These are phyloP conservation scores for Rhizophagus clarus DNA, from an alignment of 192 early-diverging fungal genomes.

Conservation along the genomic window DNA sequence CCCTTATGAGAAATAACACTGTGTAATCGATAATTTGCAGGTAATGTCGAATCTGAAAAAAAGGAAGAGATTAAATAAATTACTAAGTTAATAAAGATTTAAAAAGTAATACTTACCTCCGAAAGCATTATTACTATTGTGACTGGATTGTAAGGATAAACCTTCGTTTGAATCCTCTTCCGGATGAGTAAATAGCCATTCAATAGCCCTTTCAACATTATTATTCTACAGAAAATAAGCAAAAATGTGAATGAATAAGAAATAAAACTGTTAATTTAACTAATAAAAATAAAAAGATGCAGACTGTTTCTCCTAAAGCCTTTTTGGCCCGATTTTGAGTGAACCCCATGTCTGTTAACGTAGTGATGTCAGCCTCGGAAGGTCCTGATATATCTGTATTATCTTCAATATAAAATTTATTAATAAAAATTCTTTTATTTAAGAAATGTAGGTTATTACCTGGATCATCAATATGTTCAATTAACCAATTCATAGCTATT, in stretches of 20 bases:
- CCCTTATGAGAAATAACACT: slow-evolving; percentile 96
- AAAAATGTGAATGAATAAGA: neutral
- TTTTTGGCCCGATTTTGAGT: slow-evolving; percentile 71
- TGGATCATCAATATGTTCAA: slow-evolving; percentile 97
- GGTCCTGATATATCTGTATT: slow-evolving; percentile 68
- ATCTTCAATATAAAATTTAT: slow-evolving; percentile 38
- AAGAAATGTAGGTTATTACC: slow-evolving; percentile 40
- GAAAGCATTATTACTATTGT: neutral
- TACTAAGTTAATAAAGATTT: neutral
- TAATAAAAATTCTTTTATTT: neutral
- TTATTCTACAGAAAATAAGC: slow-evolving; percentile 52
- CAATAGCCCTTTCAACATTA: slow-evolving; percentile 89
- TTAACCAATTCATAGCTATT: slow-evolving; percentile 91
- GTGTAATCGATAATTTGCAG: slow-evolving; percentile 65
- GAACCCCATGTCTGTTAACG: slow-evolving; percentile 94
- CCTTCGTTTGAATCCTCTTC: slow-evolving; percentile 41
- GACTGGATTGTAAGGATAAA: neutral
- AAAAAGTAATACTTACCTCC: slow-evolving; percentile 1
- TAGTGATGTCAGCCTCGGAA: slow-evolving; percentile 61
- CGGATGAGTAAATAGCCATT: slow-evolving; percentile 91
- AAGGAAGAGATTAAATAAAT: slow-evolving; percentile 13
- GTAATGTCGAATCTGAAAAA: slow-evolving; percentile 41
- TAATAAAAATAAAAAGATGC: slow-evolving; percentile 27
- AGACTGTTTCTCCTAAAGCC: slow-evolving; percentile 81
- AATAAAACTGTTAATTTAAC: neutral